Percentiles rank a stretch among this genome's conserved stretches.
These are phyloP conservation scores for Tuctoria greenei DNA, from an alignment of 176 grass and related monocot genomes.

Conservation along the genomic window DNA sequence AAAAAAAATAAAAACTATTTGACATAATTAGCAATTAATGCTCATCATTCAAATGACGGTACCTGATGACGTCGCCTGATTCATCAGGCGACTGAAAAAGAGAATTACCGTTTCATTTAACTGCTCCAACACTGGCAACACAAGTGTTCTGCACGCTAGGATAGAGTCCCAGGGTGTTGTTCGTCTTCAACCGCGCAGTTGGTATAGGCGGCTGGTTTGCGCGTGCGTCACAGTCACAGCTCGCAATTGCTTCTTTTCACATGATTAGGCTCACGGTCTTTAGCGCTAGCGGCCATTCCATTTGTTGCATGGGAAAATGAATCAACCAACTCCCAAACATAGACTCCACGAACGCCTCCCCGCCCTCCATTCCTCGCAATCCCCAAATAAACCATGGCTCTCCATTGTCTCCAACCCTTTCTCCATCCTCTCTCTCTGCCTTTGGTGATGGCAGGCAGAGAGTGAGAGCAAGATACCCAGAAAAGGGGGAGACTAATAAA, in stretches of 20 bases:
- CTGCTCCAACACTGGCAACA: not conserved
- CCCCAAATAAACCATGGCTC: conserved; percentile 47
- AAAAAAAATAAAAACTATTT: no score
- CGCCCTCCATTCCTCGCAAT: conserved; percentile 55
- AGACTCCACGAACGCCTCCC: conserved; percentile 63
- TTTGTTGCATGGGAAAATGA: conserved; percentile 9
- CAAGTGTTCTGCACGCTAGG: not conserved
- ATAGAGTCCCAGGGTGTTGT: no score
- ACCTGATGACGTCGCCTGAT: no score
- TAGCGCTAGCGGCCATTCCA: not conserved
- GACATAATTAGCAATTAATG: no score
- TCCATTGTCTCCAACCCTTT: conserved; percentile 39
- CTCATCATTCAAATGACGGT: no score
- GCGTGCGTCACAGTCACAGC: no score
- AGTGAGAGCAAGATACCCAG: conserved; percentile 17
- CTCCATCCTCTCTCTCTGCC: conserved; percentile 55
- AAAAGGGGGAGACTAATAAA: not conserved
- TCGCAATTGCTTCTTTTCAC: no score
- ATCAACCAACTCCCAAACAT: conserved; percentile 36
- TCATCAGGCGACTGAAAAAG: no score
- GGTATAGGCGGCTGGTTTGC: no score
- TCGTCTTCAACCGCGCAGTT: no score
- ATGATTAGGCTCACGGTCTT: no score
- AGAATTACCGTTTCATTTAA: no score
- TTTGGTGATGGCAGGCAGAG: conserved; percentile 52